Evolutionary conservation across 2,329 filamentous ascomycete species (phyloP).

Genomic region (Emergomyces pasteurianus): DNA sequence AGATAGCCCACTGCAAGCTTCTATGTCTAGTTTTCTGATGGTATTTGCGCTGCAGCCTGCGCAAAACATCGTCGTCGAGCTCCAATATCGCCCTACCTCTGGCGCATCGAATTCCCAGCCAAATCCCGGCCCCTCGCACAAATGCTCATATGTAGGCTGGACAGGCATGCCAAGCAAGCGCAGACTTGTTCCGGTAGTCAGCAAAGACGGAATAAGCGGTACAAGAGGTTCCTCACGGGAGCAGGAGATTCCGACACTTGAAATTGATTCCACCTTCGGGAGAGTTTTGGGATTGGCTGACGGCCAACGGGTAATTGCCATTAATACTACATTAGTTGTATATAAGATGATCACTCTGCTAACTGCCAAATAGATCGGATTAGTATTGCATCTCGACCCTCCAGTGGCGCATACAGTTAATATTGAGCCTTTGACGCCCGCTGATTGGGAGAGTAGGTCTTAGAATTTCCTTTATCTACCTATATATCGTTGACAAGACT

Average conservation of each 20-base stretch:
- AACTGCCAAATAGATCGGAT: constrained; percentile 37
- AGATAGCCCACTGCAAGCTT: constrained; percentile 22
- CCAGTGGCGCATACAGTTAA: constrained; percentile 87
- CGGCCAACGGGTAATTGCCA: constrained; percentile 58
- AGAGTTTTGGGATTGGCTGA: constrained; percentile 64
- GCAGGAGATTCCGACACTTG: constrained; percentile 65
- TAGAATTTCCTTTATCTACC: constrained; percentile 6
- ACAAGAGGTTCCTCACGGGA: constrained; percentile 51
- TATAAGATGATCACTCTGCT: constrained; percentile 9
- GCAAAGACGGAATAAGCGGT: constrained; percentile 58
- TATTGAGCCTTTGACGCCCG: constrained; percentile 87
- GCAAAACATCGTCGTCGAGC: constrained; percentile 92
- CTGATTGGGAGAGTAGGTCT: constrained; percentile 78
- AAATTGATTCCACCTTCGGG: constrained; percentile 79
- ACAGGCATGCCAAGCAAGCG: constrained; percentile 95
- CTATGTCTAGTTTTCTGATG: background rate
- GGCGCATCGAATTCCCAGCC: constrained; percentile 36
- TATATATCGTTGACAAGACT: constrained; percentile 5
- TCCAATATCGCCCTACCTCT: constrained; percentile 57
- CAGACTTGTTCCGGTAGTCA: constrained; percentile 59
- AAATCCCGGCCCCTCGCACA: constrained; percentile 41
- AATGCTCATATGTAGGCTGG: constrained; percentile 84
- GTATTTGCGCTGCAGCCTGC: constrained; percentile 48
- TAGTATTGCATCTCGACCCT: constrained; percentile 73
- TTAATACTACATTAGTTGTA: background rate